Evolutionary conservation across 352 stramenopile genomes (phyloP), one percentile per base, ranked within the genome.

Genomic region (Phytophthora sp.): DNA sequence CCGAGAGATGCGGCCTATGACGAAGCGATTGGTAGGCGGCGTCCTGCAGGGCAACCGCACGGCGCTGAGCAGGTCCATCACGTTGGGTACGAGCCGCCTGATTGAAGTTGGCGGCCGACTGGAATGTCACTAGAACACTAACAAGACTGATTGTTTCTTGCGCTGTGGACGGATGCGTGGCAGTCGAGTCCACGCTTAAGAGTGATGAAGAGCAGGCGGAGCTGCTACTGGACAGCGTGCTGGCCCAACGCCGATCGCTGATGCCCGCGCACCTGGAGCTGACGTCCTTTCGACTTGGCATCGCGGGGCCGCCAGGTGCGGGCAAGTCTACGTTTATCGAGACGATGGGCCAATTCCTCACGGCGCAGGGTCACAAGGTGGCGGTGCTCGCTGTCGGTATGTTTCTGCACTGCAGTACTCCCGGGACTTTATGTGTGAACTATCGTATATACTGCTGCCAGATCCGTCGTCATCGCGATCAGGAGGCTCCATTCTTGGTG

Each of bases 281-380:
- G 21, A 64, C 82, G 27, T 89, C 86, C 23, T 95, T 98, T 57
- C 86, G 93, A 26, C 59, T 98, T 1, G 94, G 94, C 21, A 97
- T 98, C 51, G 91, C 89, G 2, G 94, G 94, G 0, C 91, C 94
- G 18, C 94, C 94, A 2, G 94, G 95, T n/a, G 96, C 93, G n/a
- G 97, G 97, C 56, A 99, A 99, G 67, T 97, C 84, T 35, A 98
- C 93, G 11, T 98, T 99, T 56, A 98, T 99, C 64, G 97, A 99
- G 76, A 86, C 84, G n/a, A 78, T 99, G 18, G 96, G 95, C 4
- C 81, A 87, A 45, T 84, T 94, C 49, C 78, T 99, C 36, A 89
- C 96, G 8, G 75, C 77, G 7, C 74, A 86, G 29, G 76, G 79
- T 20, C 88, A 93, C 66, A 95, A 95, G 63, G 80, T 99, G 6